Evolutionary conservation across 768 basidiomycete species (phyloP), one percentile per base, ranked within the genome.

Genomic region (Amanita fuliginea): DNA sequence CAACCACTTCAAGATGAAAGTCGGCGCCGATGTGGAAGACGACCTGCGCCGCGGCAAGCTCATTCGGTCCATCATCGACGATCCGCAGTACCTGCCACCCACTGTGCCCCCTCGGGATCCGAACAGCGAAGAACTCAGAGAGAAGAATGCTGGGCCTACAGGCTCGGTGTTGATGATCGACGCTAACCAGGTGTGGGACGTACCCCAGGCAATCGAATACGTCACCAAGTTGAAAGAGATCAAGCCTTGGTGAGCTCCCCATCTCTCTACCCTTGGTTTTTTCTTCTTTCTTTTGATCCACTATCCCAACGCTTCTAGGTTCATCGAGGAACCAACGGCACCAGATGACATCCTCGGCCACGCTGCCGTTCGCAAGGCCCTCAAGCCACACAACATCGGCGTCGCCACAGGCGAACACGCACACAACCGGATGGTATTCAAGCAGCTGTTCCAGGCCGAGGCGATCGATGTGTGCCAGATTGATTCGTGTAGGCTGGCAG

Each of bases 1-100:
- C 78, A 95, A 90, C 68, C 93, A 96, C 69, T 98, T 98, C 79
- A 97, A 97, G 69, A 93, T 97, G 83, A 98, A 97, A 71, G 95
- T 98, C 55, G 95, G 95, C 47, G 83, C 86, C 21, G 75, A 87
- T 65, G 72, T 78, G 50, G 76, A 80, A 34, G 80, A 83, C 62
- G 95, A 96, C 66, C 70, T 93, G 46, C 83, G 91, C 44, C 82
- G 94, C 47, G 90, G 91, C 18, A 77, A 76, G 58, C 74, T 97
- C 59, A 94, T 98, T 56, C 82, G 95, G 50, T 89, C 86, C 42
- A 87, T 97, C 66, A 96, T 98, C 62, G 95, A 98, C 59, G 83
- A 97, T 67, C 89, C 91, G 3, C 77, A 80, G 54, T 81, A 86
- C 61, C 77, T 90, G 35, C 89, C 89, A 10, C 57, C 73, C 0